phyloP scores from a whole-genome alignment of 116 monocot genomes.

The Dioscorea cayenensis region DNA sequence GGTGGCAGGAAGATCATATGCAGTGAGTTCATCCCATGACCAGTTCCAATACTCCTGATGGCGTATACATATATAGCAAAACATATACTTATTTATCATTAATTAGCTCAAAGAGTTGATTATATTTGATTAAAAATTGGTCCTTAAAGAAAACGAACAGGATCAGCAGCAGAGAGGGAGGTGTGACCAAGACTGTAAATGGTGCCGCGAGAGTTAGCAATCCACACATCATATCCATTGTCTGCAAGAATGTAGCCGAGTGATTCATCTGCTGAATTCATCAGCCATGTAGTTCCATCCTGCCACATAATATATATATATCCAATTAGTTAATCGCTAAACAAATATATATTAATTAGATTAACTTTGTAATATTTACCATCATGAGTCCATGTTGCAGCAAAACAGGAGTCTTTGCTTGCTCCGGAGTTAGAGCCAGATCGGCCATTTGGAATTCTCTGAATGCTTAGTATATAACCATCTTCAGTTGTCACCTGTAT shows the following conservation, averaged over 20 bases:
- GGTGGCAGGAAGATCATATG: slow-evolving; percentile 40
- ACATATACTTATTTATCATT: neutral
- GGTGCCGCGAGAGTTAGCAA: slow-evolving; percentile 47
- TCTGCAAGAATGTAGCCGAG: slow-evolving; percentile 42
- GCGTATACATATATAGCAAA: neutral
- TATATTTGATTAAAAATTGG: neutral
- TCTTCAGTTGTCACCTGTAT: slow-evolving; percentile 36
- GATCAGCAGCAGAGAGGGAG: slow-evolving; percentile 13
- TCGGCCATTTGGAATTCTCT: slow-evolving; percentile 9
- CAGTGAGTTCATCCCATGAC: slow-evolving; percentile 48
- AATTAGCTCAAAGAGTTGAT: neutral
- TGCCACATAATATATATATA: slow-evolving; percentile 4
- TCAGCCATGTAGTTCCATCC: slow-evolving; percentile 51
- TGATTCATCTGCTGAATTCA: slow-evolving; percentile 40
- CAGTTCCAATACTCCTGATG: slow-evolving; percentile 45
- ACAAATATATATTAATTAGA: no score
- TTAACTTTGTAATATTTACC: slow-evolving; percentile 10
- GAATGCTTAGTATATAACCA: slow-evolving; percentile 39
- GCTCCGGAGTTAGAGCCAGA: neutral
- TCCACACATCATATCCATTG: slow-evolving; percentile 49
- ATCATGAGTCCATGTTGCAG: slow-evolving; percentile 18
- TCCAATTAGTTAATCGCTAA: neutral
- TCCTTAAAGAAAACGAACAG: slow-evolving; percentile 6
- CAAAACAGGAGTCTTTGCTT: slow-evolving; percentile 4
- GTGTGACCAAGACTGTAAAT: slow-evolving; percentile 29